Evolutionary conservation across 805 yeast species (phyloP).

Genomic region (Metschnikowia henanensis): DNA sequence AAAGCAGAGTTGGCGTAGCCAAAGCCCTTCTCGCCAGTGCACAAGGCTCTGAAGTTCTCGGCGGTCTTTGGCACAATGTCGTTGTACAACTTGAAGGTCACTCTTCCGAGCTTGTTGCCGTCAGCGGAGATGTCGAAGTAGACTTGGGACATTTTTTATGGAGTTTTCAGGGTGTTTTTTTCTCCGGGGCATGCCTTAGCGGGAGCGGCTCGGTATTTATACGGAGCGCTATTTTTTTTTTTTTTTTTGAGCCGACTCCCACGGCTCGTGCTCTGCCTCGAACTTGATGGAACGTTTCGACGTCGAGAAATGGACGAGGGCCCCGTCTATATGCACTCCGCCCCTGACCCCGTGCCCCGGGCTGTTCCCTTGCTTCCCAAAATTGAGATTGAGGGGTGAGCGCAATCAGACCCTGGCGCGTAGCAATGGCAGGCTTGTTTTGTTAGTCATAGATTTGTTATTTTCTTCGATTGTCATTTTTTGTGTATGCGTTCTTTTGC

Average conservation of each 20-base stretch:
- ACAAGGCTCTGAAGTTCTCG: slow-evolving; percentile 92
- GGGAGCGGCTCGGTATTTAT: slow-evolving; percentile 11
- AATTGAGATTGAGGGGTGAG: too few species aligned
- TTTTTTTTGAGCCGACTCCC: neutral
- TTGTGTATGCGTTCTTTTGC: too few species aligned
- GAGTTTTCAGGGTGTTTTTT: neutral
- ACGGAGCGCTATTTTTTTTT: slow-evolving; percentile 3
- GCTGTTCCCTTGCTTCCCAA: neutral
- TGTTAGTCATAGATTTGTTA: too few species aligned
- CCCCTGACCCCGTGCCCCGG: neutral
- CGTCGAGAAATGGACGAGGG: neutral
- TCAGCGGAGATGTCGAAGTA: slow-evolving; percentile 81
- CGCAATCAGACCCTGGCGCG: too few species aligned
- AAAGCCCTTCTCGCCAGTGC: slow-evolving; percentile 93
- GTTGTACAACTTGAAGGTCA: slow-evolving; percentile 84
- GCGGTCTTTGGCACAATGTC: slow-evolving; percentile 94
- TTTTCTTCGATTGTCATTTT: too few species aligned
- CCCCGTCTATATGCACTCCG: neutral
- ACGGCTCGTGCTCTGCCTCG: too few species aligned
- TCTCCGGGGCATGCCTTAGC: too few species aligned
- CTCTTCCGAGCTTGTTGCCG: slow-evolving; percentile 71
- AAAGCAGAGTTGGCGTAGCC: slow-evolving; percentile 84
- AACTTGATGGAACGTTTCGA: slow-evolving; percentile 11
- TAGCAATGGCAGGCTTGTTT: too few species aligned
- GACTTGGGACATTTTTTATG: slow-evolving; percentile 57